phyloP scores from a whole-genome alignment of 345 rosid genomes.

The Hypericum perforatum region DNA sequence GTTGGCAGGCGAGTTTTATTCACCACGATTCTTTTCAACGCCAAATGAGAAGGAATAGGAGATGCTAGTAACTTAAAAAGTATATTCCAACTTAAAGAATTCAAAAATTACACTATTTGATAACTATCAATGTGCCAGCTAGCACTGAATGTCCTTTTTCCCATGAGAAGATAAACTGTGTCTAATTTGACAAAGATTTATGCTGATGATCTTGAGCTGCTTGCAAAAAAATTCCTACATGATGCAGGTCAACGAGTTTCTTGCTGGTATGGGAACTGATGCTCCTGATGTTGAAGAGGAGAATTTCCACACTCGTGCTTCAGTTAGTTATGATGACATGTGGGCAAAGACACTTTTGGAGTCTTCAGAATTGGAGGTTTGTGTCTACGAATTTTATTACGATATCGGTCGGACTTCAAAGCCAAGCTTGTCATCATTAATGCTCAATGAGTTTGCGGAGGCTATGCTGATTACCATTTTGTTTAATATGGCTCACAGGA shows the following conservation, averaged over 20 bases:
- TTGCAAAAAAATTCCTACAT: slow-evolving; percentile 5
- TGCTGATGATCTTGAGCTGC: no score
- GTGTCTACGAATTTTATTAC: background rate
- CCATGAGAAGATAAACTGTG: no score
- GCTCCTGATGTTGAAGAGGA: slow-evolving; percentile 99
- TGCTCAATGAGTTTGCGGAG: slow-evolving; percentile 6
- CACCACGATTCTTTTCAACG: no score
- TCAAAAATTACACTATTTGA: no score
- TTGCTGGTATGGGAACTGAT: slow-evolving; percentile 96
- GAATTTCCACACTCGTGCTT: slow-evolving; percentile 70
- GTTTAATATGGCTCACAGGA: slow-evolving; percentile 42
- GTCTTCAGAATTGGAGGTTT: slow-evolving; percentile 72
- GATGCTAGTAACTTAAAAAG: no score
- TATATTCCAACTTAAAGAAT: no score
- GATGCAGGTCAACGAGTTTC: slow-evolving; percentile 84
- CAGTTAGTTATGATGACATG: slow-evolving; percentile 97
- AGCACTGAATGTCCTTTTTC: no score
- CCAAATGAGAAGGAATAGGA: no score
- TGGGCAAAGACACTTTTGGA: slow-evolving; percentile 98
- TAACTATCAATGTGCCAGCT: no score
- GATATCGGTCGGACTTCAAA: background rate
- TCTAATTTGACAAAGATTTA: no score
- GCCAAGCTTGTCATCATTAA: slow-evolving; percentile 4
- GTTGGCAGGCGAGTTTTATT: no score
- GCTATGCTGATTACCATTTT: background rate